Evolutionary conservation across 1,284 basidiomycete species (phyloP).

Genomic region (Fomitopsis palustris): DNA sequence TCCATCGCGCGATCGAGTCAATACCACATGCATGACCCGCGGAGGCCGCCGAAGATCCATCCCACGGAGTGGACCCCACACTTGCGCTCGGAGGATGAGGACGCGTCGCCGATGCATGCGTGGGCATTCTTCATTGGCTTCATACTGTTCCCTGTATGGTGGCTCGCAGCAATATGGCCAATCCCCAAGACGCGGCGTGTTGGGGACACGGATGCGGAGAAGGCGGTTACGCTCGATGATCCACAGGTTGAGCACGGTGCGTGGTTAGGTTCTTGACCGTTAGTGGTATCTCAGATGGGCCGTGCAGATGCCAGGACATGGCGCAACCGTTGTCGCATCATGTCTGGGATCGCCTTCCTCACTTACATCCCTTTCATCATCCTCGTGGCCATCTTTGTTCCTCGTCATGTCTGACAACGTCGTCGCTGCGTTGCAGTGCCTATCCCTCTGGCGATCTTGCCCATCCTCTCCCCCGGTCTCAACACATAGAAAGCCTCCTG

Average conservation of each 20-base stretch:
- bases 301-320: constrained; percentile 61
- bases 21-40: constrained; percentile 78
- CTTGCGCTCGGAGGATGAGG: constrained; percentile 47
- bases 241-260: constrained; percentile 73
- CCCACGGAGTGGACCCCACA: constrained; percentile 59
- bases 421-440: neutral
- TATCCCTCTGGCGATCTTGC: neutral
- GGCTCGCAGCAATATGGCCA: constrained; percentile 59
- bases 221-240: constrained; percentile 70
- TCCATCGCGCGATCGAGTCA: constrained; percentile 51
- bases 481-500: neutral
- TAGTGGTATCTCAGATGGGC: constrained; percentile 4
- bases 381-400: constrained; percentile 63
- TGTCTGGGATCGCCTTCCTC: constrained; percentile 60
- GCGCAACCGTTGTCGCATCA: constrained; percentile 69
- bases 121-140: constrained; percentile 78
- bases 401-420: constrained; percentile 13
- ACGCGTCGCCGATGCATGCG: constrained; percentile 63
- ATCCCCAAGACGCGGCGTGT: constrained; percentile 60
- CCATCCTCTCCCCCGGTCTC: neutral
- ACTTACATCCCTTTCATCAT: constrained; percentile 79
- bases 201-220: constrained; percentile 58
- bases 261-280: constrained; percentile 20
- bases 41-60: constrained; percentile 53
- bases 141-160: constrained; percentile 73